Base-by-base conservation (phyloP, 2,329 filamentous ascomycete genomes). In the Cryphonectria nitschkei region DNA sequence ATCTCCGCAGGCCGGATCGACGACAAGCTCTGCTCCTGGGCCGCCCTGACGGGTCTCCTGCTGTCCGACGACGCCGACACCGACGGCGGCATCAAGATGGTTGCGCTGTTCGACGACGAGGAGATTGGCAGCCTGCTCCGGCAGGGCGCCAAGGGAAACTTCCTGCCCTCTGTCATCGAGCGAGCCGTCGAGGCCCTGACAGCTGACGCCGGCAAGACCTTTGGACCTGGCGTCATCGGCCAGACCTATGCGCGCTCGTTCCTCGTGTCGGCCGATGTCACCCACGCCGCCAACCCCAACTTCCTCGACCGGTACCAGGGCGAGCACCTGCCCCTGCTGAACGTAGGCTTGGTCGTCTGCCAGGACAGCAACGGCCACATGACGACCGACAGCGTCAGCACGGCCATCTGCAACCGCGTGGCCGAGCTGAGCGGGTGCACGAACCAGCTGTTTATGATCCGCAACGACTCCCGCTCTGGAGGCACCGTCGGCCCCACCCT, bases 21-120 rank as follows among this genome's bases (percentile, higher is more conserved):
- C 79, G 96, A 99, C 83, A 98, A 98, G 85, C 90, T 99, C 63
- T 98, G 96, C 86, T 97, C 93, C 43, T 98, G 94, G 90, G 90
- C 94, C 9, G 95, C 96, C 9, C 86, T 98, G 67, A 90, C 95
- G 80, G 95, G 90, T 3, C 89, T 99, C 0, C 85, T 98, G 39
- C 89, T 91, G 65, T 89, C 91, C 26, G 84, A 88, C 16, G 82
- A 86, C 54, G 84, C 80, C 75, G 83, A 87, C 0, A 79, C 84
- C 13, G 87, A 91, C 72, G 87, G 90, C n/a, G 88, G 91, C 68
- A 90, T 98, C 81, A 97, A 97, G 82, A 86, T 98, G 69, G 93
- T 96, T 50, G 94, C 92, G n/a, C 90, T 98, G 76, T 98, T 98
- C 78, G 96, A 98, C 78, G 93, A 98, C 77, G 96, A 99, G 81